phyloP scores from a whole-genome alignment of 2,329 filamentous ascomycete genomes.

The Hypoxylon sp. region DNA sequence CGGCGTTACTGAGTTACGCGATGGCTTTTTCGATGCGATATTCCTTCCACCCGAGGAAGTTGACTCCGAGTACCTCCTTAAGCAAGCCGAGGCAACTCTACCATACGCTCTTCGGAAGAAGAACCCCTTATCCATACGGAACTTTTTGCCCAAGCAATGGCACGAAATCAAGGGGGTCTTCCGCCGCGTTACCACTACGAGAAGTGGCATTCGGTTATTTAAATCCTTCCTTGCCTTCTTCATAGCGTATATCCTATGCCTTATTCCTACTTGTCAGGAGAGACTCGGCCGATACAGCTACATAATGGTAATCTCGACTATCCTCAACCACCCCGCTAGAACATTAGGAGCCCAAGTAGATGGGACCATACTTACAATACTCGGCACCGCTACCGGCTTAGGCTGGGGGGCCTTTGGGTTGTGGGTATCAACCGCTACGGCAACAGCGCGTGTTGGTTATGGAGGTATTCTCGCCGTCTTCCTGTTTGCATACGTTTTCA shows the following conservation, averaged over 20 bases:
- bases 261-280: conserved; percentile 60
- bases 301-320: conserved; percentile 67
- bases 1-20: conserved; percentile 58
- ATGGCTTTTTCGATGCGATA: conserved; percentile 61
- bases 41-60: conserved; percentile 59
- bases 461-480: conserved; percentile 68
- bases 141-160: conserved; percentile 62
- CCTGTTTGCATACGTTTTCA: conserved; percentile 64
- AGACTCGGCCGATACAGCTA: conserved; percentile 67
- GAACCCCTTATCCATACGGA: conserved; percentile 59
- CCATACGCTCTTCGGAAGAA: conserved; percentile 60
- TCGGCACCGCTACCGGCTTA: conserved; percentile 65
- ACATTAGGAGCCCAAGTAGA: conserved; percentile 69
- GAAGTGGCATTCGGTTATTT: conserved; percentile 62
- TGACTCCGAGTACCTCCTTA: conserved; percentile 55
- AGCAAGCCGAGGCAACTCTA: conserved; percentile 58
- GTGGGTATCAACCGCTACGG: conserved; percentile 64
- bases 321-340: conserved; percentile 68
- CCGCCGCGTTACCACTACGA: conserved; percentile 59
- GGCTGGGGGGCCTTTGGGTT: conserved; percentile 67
- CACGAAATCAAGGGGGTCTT: conserved; percentile 58
- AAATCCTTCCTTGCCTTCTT: conserved; percentile 70
- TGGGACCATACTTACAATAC: conserved; percentile 63
- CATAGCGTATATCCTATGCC: conserved; percentile 66
- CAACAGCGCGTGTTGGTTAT: conserved; percentile 59